Conservation (phyloP, 345 rosid species). For the Lumnitzera racemosa region DNA sequence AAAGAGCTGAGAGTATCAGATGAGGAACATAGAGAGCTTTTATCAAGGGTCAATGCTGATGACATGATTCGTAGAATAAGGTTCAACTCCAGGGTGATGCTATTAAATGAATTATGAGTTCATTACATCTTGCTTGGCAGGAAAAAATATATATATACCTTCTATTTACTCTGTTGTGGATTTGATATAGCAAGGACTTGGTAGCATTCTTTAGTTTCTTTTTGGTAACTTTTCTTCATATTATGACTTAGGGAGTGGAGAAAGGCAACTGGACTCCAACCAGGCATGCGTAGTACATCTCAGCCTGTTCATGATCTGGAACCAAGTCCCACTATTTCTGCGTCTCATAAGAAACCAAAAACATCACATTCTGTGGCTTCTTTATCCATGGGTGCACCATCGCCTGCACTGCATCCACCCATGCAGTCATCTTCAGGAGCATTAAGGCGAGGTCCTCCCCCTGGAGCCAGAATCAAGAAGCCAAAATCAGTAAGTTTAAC, state of each 20-base stretch:
- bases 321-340: conserved; percentile 87
- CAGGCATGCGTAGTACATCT: conserved; percentile 54
- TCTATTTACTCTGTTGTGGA: no score
- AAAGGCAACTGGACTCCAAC: conserved; percentile 55
- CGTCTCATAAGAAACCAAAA: conserved; percentile 90
- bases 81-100: conserved; percentile 28
- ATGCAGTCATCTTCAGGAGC: conserved; percentile 78
- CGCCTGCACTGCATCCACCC: conserved; percentile 69
- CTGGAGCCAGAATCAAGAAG: conserved; percentile 73
- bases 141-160: no score
- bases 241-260: conserved; percentile 85
- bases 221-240: background rate
- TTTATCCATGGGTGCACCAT: conserved; percentile 71
- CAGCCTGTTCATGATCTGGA: conserved; percentile 60
- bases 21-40: conserved; percentile 89
- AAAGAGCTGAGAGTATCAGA: conserved; percentile 95
- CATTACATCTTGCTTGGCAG: no score
- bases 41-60: conserved; percentile 86
- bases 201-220: background rate
- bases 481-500: conserved; percentile 67
- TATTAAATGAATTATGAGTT: background rate
- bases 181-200: no score
- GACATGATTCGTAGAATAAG: conserved; percentile 87
- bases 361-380: conserved; percentile 85
- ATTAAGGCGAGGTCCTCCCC: conserved; percentile 64